Evolutionary conservation across 768 basidiomycete species (phyloP).

Genomic region (Pisolithus sp.): DNA sequence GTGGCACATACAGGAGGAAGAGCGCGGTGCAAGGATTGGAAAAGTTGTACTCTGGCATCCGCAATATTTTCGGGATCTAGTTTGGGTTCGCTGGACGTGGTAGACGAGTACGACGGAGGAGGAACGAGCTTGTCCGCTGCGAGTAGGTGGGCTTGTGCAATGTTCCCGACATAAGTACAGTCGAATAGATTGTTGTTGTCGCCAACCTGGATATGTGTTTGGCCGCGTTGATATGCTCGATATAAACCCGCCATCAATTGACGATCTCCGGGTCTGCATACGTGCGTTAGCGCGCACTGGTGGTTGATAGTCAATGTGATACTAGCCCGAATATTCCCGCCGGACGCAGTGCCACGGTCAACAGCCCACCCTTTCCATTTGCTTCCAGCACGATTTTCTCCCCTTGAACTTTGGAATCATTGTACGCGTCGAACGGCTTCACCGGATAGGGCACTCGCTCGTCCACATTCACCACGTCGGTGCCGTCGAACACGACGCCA

Average conservation of each 20-base stretch:
- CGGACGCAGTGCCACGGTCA: constrained; percentile 87
- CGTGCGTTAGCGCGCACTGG: neutral
- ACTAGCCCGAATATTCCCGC: constrained; percentile 93
- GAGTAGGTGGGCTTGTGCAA: constrained; percentile 88
- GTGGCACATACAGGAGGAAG: constrained; percentile 60
- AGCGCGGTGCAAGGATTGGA: constrained; percentile 40
- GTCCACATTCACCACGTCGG: constrained; percentile 76
- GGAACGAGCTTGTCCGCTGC: constrained; percentile 81
- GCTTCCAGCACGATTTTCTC: constrained; percentile 79
- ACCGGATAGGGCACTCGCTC: constrained; percentile 76
- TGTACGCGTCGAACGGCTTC: constrained; percentile 83
- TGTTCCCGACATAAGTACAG: constrained; percentile 95
- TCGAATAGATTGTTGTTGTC: constrained; percentile 91
- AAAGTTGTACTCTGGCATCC: constrained; percentile 28
- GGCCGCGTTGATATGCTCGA: constrained; percentile 69
- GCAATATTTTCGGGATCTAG: constrained; percentile 11
- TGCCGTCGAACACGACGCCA: constrained; percentile 83
- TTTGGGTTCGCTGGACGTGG: too few species aligned
- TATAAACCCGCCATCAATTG: constrained; percentile 78
- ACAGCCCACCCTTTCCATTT: constrained; percentile 76
- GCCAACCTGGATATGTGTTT: constrained; percentile 92
- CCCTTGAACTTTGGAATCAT: constrained; percentile 87
- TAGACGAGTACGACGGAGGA: constrained; percentile 33
- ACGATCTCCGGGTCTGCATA: constrained; percentile 77
- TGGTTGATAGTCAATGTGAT: neutral